Evolutionary conservation across 139 green algal species (phyloP).

Genomic region (Chlorokybus atmophyticus): DNA sequence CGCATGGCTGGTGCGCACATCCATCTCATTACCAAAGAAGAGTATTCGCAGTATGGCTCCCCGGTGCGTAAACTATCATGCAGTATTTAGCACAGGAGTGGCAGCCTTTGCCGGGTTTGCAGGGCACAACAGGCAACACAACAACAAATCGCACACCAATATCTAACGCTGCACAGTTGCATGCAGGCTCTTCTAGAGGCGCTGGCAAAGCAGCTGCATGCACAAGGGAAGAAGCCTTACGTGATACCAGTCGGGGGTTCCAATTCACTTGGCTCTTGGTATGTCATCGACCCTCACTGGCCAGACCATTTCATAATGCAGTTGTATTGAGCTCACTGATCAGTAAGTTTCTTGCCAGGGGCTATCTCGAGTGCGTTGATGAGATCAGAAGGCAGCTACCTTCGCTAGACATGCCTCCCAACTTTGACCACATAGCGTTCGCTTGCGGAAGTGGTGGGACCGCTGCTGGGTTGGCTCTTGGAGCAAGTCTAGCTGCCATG

Average conservation of each 20-base stretch:
- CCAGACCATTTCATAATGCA: no score
- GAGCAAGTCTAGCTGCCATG: conserved; percentile 40
- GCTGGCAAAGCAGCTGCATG: conserved; percentile 44
- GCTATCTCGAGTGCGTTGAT: conserved; percentile 65
- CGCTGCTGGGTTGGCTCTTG: conserved; percentile 67
- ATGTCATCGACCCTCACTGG: no score
- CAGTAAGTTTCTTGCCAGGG: conserved; percentile 26
- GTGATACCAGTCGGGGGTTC: conserved; percentile 80
- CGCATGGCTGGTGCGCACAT: conserved; percentile 60
- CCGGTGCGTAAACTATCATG: neutral
- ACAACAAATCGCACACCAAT: no score
- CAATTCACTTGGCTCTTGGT: conserved; percentile 63
- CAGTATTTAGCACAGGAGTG: no score
- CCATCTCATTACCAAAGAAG: conserved; percentile 77
- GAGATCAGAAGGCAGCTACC: conserved; percentile 56
- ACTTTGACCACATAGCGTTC: conserved; percentile 61
- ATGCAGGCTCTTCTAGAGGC: conserved; percentile 33
- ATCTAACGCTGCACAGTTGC: neutral
- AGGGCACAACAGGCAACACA: no score
- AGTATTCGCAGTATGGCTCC: conserved; percentile 60
- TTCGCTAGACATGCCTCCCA: neutral
- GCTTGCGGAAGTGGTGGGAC: conserved; percentile 81
- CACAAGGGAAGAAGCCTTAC: conserved; percentile 57
- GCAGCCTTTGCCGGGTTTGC: no score
- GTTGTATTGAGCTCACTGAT: no score